Evolutionary conservation across 306 rosid genomes (phyloP).

Genomic region (Cucurbita maxima): DNA sequence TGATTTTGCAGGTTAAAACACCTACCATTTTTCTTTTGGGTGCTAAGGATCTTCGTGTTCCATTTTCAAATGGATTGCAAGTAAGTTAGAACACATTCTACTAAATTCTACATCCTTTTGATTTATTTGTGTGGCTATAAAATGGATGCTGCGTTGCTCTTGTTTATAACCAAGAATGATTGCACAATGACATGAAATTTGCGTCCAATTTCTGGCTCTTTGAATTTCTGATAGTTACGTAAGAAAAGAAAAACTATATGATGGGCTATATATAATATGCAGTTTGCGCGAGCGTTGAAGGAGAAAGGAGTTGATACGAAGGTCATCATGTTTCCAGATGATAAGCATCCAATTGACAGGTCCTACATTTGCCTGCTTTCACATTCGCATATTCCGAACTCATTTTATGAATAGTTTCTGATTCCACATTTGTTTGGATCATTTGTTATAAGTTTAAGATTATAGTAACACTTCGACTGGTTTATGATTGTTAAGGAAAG

Average conservation of each 20-base stretch:
- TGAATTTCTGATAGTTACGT: not conserved
- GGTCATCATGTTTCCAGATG: constrained; percentile 64
- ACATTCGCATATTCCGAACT: not conserved
- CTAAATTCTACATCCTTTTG: not conserved
- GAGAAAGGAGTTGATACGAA: constrained; percentile 65
- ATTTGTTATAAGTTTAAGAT: not conserved
- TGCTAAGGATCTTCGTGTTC: constrained; percentile 68
- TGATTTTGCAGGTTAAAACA: constrained; percentile 51
- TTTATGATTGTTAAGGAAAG: not conserved
- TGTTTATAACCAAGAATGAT: not conserved
- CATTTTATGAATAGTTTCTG: not conserved
- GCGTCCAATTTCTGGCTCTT: not conserved
- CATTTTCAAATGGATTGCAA: constrained; percentile 47
- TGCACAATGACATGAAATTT: not conserved
- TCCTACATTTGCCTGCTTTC: constrained; percentile 14
- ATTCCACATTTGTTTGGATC: not conserved
- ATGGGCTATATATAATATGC: constrained; percentile 16
- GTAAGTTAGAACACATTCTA: constrained; percentile 18
- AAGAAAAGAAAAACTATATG: not conserved
- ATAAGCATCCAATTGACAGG: constrained; percentile 68
- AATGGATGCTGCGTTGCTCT: not conserved
- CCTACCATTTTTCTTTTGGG: constrained; percentile 73
- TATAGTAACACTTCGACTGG: not conserved
- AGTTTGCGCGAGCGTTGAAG: constrained; percentile 76
- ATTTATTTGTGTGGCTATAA: not conserved